phyloP scores from a whole-genome alignment of 352 stramenopile species.

The Aphanomyces stellatus region DNA sequence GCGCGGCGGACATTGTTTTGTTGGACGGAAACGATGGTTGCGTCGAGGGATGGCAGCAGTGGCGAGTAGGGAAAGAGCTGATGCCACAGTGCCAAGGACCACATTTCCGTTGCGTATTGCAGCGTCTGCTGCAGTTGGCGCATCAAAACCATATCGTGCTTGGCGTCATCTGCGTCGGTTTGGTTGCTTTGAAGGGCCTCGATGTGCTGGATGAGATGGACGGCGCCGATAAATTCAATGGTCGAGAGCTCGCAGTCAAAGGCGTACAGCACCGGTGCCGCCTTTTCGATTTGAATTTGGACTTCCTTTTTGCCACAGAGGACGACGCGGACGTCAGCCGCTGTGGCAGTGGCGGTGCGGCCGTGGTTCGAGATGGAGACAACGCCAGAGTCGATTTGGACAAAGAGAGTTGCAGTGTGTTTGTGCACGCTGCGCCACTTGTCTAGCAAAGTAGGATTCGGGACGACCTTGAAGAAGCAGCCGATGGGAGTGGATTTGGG shows the following conservation, averaged over 20 bases:
- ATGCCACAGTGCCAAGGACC: neutral
- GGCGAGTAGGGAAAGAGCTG: constrained; percentile 8
- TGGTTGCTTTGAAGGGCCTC: neutral
- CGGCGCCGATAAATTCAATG: constrained; percentile 6
- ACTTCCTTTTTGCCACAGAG: constrained; percentile 1
- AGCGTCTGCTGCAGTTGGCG: neutral
- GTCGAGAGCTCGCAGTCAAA: neutral
- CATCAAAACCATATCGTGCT: neutral
- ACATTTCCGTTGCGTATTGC: constrained; percentile 6
- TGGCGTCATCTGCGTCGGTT: no score
- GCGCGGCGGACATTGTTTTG: neutral
- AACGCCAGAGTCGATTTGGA: neutral
- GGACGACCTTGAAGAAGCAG: neutral
- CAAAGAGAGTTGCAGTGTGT: neutral
- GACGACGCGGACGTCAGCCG: neutral
- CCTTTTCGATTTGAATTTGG: neutral
- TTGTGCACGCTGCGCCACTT: neutral
- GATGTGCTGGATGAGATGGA: constrained; percentile 8
- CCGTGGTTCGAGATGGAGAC: neutral
- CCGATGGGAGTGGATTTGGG: no score
- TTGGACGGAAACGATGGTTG: neutral
- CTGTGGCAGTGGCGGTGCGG: neutral
- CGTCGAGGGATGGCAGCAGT: neutral
- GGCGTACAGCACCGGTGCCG: neutral
- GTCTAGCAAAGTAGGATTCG: neutral